Percentiles rank a stretch among this genome's conserved stretches.
Conservation (phyloP, 2,329 filamentous ascomycete genomes). For the Huntiella savannae region DNA sequence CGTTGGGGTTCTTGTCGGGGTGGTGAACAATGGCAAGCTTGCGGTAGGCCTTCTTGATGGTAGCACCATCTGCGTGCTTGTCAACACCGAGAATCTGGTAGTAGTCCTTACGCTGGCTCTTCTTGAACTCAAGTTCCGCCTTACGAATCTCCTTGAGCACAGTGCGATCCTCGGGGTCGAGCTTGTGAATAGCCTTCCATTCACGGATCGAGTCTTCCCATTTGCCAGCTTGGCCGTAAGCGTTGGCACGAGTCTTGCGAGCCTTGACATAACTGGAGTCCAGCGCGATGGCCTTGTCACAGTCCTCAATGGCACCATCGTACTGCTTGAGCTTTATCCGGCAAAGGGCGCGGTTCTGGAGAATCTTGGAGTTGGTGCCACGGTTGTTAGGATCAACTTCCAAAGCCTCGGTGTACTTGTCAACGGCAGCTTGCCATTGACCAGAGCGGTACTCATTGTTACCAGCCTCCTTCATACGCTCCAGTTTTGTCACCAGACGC, state of each 20-base stretch:
- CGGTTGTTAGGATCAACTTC: conserved; percentile 75
- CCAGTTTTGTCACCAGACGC: conserved; percentile 75
- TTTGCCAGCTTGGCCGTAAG: conserved; percentile 61
- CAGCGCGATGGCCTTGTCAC: conserved; percentile 62
- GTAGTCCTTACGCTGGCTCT: conserved; percentile 92
- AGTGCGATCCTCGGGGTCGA: conserved; percentile 61
- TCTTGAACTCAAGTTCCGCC: conserved; percentile 91
- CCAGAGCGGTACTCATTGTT: conserved; percentile 79
- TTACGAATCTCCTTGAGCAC: conserved; percentile 72
- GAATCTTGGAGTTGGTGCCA: conserved; percentile 81
- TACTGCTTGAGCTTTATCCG: conserved; percentile 70
- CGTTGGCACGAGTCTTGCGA: conserved; percentile 83
- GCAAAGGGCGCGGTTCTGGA: conserved; percentile 83
- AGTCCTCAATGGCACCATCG: conserved; percentile 65
- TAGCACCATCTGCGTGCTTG: conserved; percentile 64
- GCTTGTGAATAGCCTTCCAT: conserved; percentile 69
- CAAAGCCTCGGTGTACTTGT: conserved; percentile 68
- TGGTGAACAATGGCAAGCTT: conserved; percentile 88
- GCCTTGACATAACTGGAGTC: conserved; percentile 80
- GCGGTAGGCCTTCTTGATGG: conserved; percentile 94
- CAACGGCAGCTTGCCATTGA: conserved; percentile 59
- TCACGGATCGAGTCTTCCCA: conserved; percentile 88
- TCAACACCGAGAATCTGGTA: conserved; percentile 88
- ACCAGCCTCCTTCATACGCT: conserved; percentile 84
- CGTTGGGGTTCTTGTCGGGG: conserved; percentile 90